These are phyloP conservation scores for Ambrosia hybrid DNA, from an alignment of 140 eudicot genomes.

Conservation along the genomic window DNA sequence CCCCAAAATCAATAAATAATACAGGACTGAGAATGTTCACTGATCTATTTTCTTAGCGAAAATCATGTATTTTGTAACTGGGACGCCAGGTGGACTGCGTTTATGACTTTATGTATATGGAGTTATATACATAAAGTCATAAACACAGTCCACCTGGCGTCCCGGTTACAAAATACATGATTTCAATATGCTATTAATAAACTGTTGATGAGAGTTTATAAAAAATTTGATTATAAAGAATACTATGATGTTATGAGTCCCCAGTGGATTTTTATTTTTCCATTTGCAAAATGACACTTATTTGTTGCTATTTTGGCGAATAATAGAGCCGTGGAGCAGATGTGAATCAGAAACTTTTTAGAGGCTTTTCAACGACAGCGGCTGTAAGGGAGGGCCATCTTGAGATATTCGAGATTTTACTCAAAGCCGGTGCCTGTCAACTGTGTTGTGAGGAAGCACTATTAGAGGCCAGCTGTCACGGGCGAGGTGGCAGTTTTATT, in stretches of 20 bases:
- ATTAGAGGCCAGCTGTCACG: slow-evolving; percentile 83
- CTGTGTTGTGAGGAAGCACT: slow-evolving; percentile 92
- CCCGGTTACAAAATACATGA: too few relatives aligned
- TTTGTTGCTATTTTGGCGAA: slow-evolving; percentile 23
- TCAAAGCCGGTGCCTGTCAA: slow-evolving; percentile 87
- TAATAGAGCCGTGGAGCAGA: slow-evolving; percentile 81
- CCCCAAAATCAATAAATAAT: too few relatives aligned
- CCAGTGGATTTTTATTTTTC: slow-evolving; percentile 11
- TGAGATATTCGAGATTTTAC: slow-evolving; percentile 78
- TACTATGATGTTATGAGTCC: slow-evolving; percentile 12
- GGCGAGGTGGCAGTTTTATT: slow-evolving; percentile 48
- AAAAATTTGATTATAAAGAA: not conserved
- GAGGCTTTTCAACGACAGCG: slow-evolving; percentile 78
- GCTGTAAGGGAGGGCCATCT: slow-evolving; percentile 83
- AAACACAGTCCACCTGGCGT: too few relatives aligned
- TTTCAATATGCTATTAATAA: not conserved
- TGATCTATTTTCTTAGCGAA: too few relatives aligned
- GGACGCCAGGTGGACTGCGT: too few relatives aligned
- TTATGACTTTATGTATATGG: slow-evolving; percentile 24
- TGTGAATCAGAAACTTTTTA: slow-evolving; percentile 73
- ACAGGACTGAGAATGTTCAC: not conserved
- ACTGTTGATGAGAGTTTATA: slow-evolving; percentile 2
- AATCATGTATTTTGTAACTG: too few relatives aligned
- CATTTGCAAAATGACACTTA: slow-evolving; percentile 14
- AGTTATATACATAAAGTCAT: too few relatives aligned